phyloP scores from a whole-genome alignment of 2,329 filamentous ascomycete species.

The Hymenoscyphus scutula region DNA sequence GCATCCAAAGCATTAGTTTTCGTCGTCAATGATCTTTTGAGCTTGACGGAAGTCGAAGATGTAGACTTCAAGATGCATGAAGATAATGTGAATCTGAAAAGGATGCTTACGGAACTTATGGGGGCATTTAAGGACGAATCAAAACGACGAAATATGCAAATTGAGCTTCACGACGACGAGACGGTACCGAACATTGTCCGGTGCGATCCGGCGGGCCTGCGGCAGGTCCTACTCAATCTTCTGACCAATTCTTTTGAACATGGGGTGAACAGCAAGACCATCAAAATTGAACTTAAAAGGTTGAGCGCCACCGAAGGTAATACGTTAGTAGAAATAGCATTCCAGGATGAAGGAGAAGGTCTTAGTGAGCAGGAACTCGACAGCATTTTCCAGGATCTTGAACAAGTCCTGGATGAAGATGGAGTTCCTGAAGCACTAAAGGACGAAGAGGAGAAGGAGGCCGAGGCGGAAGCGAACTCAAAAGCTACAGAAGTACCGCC shows the following conservation, averaged over 20 bases:
- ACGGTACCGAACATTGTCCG: slow-evolving; percentile 21
- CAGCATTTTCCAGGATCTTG: slow-evolving; percentile 26
- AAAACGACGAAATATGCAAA: slow-evolving; percentile 12
- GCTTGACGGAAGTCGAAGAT: slow-evolving; percentile 81
- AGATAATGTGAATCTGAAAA: slow-evolving; percentile 22
- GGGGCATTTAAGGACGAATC: slow-evolving; percentile 17
- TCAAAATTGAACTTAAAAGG: slow-evolving; percentile 20
- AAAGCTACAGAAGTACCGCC: slow-evolving; percentile 2
- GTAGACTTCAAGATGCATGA: slow-evolving; percentile 21
- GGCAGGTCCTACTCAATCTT: slow-evolving; percentile 26
- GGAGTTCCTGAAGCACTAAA: slow-evolving; percentile 9
- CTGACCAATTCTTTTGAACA: slow-evolving; percentile 28
- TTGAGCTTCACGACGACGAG: slow-evolving; percentile 19
- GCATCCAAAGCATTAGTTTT: slow-evolving; percentile 89
- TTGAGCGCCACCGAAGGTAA: slow-evolving; percentile 17
- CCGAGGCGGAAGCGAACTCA: neutral
- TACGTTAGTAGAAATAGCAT: slow-evolving; percentile 23
- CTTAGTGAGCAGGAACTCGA: slow-evolving; percentile 26
- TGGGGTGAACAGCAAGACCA: slow-evolving; percentile 12
- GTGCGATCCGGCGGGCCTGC: slow-evolving; percentile 23
- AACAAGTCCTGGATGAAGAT: slow-evolving; percentile 27
- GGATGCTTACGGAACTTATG: slow-evolving; percentile 19
- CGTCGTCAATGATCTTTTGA: slow-evolving; percentile 85
- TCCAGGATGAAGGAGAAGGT: slow-evolving; percentile 25
- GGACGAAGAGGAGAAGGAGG: neutral